These are phyloP conservation scores for Fonsecaea nubica DNA, from an alignment of 2,329 filamentous ascomycete genomes.

Conservation along the genomic window DNA sequence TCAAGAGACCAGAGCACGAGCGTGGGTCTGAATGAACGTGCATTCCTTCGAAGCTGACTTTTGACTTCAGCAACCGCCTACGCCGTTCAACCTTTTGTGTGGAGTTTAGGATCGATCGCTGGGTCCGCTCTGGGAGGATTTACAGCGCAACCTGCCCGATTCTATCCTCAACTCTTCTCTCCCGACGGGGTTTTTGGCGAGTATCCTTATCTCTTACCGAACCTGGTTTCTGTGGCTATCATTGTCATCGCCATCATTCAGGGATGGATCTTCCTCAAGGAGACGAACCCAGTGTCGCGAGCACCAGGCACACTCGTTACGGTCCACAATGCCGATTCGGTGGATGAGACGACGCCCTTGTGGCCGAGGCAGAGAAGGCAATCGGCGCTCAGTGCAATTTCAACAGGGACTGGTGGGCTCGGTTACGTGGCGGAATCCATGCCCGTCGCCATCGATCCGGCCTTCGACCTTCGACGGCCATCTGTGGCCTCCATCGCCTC, in stretches of 20 bases:
- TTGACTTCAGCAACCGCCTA: constrained; percentile 32
- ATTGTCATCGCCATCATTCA: constrained; percentile 35
- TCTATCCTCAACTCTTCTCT: constrained; percentile 33
- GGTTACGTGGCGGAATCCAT: constrained; percentile 20
- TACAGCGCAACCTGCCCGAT: constrained; percentile 34
- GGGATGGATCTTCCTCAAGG: constrained; percentile 34
- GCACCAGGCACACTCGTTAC: not conserved
- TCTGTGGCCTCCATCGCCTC: constrained; percentile 34
- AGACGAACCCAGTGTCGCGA: constrained; percentile 33
- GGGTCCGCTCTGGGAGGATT: constrained; percentile 36
- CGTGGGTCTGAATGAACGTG: constrained; percentile 40
- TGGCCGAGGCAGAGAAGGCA: constrained; percentile 13
- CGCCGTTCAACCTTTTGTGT: constrained; percentile 36
- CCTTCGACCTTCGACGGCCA: constrained; percentile 32
- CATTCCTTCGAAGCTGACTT: not conserved
- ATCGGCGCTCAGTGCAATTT: constrained; percentile 10
- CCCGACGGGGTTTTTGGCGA: constrained; percentile 35
- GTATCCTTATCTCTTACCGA: constrained; percentile 39
- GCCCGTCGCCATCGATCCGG: constrained; percentile 27
- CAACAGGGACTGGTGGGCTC: constrained; percentile 5
- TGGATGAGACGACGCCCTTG: constrained; percentile 32
- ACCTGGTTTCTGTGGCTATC: constrained; percentile 32
- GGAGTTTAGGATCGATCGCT: constrained; percentile 36
- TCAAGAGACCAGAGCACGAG: constrained; percentile 63
- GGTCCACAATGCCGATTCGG: not conserved